Conservation (phyloP, 2,329 filamentous ascomycete species). For the Ophiocordyceps polyrhachis-furcata region DNA sequence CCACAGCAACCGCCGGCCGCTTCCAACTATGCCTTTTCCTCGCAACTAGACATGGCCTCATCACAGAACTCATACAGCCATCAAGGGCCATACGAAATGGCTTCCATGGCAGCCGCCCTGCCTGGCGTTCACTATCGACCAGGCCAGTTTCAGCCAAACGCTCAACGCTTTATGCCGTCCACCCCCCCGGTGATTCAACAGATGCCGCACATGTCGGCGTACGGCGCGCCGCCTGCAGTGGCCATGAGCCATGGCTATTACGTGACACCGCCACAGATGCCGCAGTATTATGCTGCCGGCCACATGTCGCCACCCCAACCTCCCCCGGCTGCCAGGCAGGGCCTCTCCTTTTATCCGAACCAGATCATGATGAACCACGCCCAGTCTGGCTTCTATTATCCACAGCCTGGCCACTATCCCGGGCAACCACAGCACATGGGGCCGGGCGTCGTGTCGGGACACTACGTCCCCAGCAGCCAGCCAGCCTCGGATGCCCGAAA, state of each 20-base stretch:
- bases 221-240: slow-evolving; percentile 18
- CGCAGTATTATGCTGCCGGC: slow-evolving; percentile 23
- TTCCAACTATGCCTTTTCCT: slow-evolving; percentile 20
- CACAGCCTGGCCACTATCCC: slow-evolving; percentile 17
- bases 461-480: slow-evolving; percentile 13
- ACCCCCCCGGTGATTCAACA: slow-evolving; percentile 19
- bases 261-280: slow-evolving; percentile 23
- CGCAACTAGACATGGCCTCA: slow-evolving; percentile 23
- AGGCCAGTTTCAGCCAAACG: slow-evolving; percentile 17
- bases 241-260: slow-evolving; percentile 27
- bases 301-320: slow-evolving; percentile 20
- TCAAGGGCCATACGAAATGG: slow-evolving; percentile 27
- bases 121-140: slow-evolving; percentile 21
- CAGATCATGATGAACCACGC: slow-evolving; percentile 22
- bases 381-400: slow-evolving; percentile 27
- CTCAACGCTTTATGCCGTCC: slow-evolving; percentile 15
- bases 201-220: slow-evolving; percentile 21
- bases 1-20: background rate
- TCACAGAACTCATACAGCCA: slow-evolving; percentile 7
- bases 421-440: slow-evolving; percentile 13
- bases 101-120: slow-evolving; percentile 22
- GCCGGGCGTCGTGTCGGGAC: slow-evolving; percentile 14
- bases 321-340: slow-evolving; percentile 16
- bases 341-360: slow-evolving; percentile 24
- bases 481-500: slow-evolving; percentile 10